A percentile compares a stretch with the other conserved stretches of the same genome.
Conservation (phyloP, 225 moss, liverwort and hornwort species). For the Neckera pumila region DNA sequence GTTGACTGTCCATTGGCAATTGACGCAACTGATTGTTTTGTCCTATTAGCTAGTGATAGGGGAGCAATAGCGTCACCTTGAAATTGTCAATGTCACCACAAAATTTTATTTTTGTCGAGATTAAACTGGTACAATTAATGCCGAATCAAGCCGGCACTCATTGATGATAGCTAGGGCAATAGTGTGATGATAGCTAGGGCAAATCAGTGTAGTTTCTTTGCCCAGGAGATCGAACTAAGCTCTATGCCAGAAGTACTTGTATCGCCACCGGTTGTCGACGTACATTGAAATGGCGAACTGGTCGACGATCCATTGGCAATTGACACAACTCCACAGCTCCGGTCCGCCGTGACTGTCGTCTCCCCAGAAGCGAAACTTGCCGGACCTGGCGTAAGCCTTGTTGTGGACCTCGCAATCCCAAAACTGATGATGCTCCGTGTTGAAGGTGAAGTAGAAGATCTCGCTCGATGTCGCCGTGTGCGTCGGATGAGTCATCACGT, state of each 20-base stretch:
- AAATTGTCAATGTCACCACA: background rate
- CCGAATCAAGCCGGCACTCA: background rate
- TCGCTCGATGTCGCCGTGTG: background rate
- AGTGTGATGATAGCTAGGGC: no score
- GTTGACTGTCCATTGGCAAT: background rate
- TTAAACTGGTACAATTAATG: no score
- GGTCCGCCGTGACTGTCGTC: background rate
- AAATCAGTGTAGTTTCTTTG: background rate
- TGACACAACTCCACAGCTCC: background rate
- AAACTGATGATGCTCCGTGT: background rate
- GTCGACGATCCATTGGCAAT: background rate
- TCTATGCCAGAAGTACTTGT: background rate
- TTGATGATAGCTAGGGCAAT: no score
- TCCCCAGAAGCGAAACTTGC: background rate
- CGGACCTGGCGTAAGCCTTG: background rate
- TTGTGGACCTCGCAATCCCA: slow-evolving; percentile 2
- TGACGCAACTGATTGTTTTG: background rate
- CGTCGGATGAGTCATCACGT: background rate
- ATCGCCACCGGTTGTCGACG: background rate
- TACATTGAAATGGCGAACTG: background rate
- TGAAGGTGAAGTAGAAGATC: background rate
- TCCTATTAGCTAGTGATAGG: background rate
- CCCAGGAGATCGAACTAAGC: background rate
- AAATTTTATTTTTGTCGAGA: background rate
- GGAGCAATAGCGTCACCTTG: background rate